Evolutionary conservation across 208 protist genomes (phyloP), one percentile per base, ranked within the genome.

Genomic region (Acanthamoeba triangularis): DNA sequence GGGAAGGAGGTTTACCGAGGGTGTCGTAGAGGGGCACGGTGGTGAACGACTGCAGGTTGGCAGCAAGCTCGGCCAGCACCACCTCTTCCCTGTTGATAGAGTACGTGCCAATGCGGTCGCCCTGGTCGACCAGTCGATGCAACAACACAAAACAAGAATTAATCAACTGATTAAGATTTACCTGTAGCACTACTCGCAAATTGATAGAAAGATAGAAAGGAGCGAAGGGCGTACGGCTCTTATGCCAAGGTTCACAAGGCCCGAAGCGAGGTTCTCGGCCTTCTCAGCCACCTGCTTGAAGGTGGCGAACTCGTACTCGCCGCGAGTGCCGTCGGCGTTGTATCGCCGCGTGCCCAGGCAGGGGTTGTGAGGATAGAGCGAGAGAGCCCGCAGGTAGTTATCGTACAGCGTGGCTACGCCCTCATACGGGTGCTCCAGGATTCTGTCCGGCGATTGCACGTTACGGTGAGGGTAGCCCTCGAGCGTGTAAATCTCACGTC

Each of bases 1-100:
- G 11, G 28, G 49, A 18, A 20, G 67, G 7, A 16, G 84, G 25
- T 11, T 10, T 76, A 82, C 97, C 97, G 13, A 98, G 85, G 18
- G 97, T 98, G 49, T 97, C 97, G 76, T 98, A 98, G 41, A 97
- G 95, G 23, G 97, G 88, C 47, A 98, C 97, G 56, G 56, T 85
- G 25, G 84, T 72, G 23, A 97, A 49, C 69, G 91, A 80, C 30
- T 97, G 82, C 35, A 95, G 63, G 44, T 94, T 93, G 35, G 28
- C 59, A 33, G 82, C 96, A 52, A 96, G 78, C 84, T 97, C 96
- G 7, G 96, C 52, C 18, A 97, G n/a, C 52, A 95, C 63, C 92
- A 96, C 97, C 78, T 97, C 96, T 52, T 93, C 85, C 74, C 96
- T 93, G 90, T 97, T 97, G 41, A 96, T 96, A 33, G 96, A 92